These are phyloP conservation scores for Amanita rimosa DNA, from an alignment of 768 basidiomycete species.

Conservation along the genomic window DNA sequence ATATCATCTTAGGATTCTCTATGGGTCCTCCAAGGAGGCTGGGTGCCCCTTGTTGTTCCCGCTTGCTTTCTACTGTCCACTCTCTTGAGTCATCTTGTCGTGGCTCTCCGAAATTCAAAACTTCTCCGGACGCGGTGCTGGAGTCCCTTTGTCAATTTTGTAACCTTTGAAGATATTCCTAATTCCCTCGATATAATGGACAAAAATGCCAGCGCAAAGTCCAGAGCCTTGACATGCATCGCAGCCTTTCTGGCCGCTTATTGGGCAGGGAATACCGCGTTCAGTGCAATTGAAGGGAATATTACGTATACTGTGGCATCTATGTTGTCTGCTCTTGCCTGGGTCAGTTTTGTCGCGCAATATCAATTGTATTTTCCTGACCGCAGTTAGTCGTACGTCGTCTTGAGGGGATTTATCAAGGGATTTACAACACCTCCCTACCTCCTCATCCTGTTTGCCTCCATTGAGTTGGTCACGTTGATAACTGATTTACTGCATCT, in stretches of 20 bases:
- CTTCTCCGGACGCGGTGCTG: conserved; percentile 12
- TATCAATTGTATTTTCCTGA: conserved; percentile 2
- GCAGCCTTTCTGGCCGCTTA: conserved; percentile 25
- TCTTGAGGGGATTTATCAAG: conserved; percentile 24
- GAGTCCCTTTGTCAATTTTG: conserved; percentile 40
- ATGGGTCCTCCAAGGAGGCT: conserved; percentile 1
- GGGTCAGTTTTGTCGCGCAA: conserved; percentile 29
- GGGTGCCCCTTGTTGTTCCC: conserved; percentile 14
- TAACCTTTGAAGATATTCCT: conserved; percentile 38
- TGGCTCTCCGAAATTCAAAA: conserved; percentile 17
- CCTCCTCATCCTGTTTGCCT: conserved; percentile 31
- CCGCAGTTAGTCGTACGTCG: conserved; percentile 30
- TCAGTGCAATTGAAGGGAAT: conserved; percentile 18
- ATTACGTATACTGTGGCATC: conserved; percentile 13
- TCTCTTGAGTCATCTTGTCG: conserved; percentile 18
- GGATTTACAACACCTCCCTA: conserved; percentile 44
- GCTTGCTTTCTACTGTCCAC: conserved; percentile 18
- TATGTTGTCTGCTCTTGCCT: conserved; percentile 27
- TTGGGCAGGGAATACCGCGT: conserved; percentile 33
- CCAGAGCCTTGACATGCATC: conserved; percentile 22
- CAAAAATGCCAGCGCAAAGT: conserved; percentile 18
- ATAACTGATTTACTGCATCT: conserved; percentile 3
- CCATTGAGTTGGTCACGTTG: conserved; percentile 19
- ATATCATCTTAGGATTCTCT: not conserved
- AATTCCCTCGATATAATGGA: conserved; percentile 22